Evolutionary conservation across 805 yeast species (phyloP).

Genomic region (Wickerhamiella allomyrinae): DNA sequence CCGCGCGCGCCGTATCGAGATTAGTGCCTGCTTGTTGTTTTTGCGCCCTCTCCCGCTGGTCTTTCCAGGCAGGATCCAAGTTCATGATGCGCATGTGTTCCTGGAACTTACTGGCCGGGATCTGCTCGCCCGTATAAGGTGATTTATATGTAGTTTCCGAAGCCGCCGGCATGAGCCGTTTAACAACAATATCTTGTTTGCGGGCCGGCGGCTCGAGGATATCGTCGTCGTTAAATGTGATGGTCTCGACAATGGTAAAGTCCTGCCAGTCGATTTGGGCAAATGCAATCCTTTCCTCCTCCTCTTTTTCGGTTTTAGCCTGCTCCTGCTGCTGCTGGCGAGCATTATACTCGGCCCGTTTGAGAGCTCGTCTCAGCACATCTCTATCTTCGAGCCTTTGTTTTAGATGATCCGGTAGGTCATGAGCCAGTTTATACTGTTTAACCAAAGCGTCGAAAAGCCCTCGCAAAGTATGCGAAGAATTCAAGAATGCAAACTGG

Average conservation of each 20-base stretch:
- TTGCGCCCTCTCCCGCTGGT: constrained; percentile 35
- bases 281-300: constrained; percentile 32
- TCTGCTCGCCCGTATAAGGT: constrained; percentile 60
- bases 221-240: constrained; percentile 32
- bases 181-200: not conserved
- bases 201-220: not conserved
- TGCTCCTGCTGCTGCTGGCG: constrained; percentile 24
- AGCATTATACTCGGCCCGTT: constrained; percentile 1
- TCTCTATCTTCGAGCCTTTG: constrained; percentile 13
- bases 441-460: constrained; percentile 36
- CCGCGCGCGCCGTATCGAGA: constrained; percentile 23
- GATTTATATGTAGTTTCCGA: constrained; percentile 39
- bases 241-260: constrained; percentile 54
- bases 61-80: constrained; percentile 65
- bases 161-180: constrained; percentile 26
- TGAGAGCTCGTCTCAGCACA: constrained; percentile 10
- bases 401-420: constrained; percentile 16
- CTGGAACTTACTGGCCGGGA: constrained; percentile 53
- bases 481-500: constrained; percentile 55
- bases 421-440: constrained; percentile 39
- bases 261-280: constrained; percentile 83
- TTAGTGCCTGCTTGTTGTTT: constrained; percentile 24
- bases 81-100: constrained; percentile 55
- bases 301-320: constrained; percentile 24
- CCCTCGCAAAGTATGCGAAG: constrained; percentile 44